Conservation (phyloP, 2,329 filamentous ascomycete genomes). For the Colletotrichum truncatum region DNA sequence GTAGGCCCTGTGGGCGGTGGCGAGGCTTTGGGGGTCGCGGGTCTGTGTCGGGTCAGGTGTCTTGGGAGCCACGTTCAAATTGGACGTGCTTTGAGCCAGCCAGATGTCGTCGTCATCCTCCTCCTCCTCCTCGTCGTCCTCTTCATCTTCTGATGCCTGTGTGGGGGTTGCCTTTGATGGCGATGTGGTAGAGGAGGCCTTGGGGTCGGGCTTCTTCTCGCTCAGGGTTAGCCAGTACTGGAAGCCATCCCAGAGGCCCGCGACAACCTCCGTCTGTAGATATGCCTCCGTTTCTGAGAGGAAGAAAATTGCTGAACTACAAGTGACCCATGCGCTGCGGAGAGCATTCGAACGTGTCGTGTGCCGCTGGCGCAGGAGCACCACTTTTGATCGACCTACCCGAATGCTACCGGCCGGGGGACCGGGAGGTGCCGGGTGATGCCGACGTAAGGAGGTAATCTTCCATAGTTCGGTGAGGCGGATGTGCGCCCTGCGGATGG, state of each 20-base stretch:
- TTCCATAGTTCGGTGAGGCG: conserved; percentile 89
- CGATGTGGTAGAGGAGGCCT: not conserved
- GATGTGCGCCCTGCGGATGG: conserved; percentile 86
- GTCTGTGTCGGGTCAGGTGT: conserved; percentile 40
- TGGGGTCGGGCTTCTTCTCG: conserved; percentile 32
- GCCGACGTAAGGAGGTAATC: conserved; percentile 78
- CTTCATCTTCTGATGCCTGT: not conserved
- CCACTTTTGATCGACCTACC: conserved; percentile 68
- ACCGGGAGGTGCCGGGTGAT: conserved; percentile 76
- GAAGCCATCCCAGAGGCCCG: conserved; percentile 83
- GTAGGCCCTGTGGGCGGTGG: conserved; percentile 81
- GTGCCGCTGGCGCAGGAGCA: conserved; percentile 70
- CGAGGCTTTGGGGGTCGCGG: conserved; percentile 86
- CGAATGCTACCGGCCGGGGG: conserved; percentile 70
- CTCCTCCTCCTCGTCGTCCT: too few species aligned
- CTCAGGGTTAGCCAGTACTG: conserved; percentile 74
- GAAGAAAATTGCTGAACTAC: conserved; percentile 87
- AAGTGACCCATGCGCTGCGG: conserved; percentile 89
- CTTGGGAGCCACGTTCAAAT: conserved; percentile 21
- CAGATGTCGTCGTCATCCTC: conserved; percentile 50
- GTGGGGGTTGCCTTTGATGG: conserved; percentile 1
- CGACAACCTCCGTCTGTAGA: conserved; percentile 88
- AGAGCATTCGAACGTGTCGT: conserved; percentile 72
- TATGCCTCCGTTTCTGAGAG: conserved; percentile 88
- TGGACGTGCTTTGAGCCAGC: conserved; percentile 40